A percentile compares a stretch with the other conserved stretches of the same genome.
These are phyloP conservation scores for Xylaria bambusicola DNA, from an alignment of 495 filamentous ascomycete genomes.

Conservation along the genomic window DNA sequence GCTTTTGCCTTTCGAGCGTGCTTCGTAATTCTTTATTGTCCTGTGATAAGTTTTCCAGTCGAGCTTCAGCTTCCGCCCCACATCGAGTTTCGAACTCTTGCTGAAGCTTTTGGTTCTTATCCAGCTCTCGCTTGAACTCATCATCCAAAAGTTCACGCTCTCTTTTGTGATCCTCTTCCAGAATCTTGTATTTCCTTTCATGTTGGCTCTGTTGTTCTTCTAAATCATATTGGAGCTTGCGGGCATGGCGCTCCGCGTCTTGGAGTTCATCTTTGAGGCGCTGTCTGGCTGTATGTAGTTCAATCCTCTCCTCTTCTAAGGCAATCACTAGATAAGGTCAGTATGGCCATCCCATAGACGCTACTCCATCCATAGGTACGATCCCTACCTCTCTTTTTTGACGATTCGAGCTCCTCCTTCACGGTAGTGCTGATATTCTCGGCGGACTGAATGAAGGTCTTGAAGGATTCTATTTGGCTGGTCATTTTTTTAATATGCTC, in stretches of 20 bases:
- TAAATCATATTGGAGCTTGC: slow-evolving; percentile 41
- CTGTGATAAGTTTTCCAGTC: slow-evolving; percentile 29
- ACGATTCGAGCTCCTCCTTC: slow-evolving; percentile 68
- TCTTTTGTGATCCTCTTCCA: slow-evolving; percentile 31
- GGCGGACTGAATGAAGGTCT: slow-evolving; percentile 61
- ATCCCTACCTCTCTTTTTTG: slow-evolving; percentile 73
- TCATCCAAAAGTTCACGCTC: slow-evolving; percentile 33
- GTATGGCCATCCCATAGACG: neutral
- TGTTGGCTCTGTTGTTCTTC: slow-evolving; percentile 38
- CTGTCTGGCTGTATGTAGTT: slow-evolving; percentile 58
- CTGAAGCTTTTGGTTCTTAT: slow-evolving; percentile 30
- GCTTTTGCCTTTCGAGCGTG: slow-evolving; percentile 29
- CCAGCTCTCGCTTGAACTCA: slow-evolving; percentile 39
- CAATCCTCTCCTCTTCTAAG: slow-evolving; percentile 61
- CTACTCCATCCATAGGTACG: neutral
- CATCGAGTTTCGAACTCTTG: slow-evolving; percentile 33
- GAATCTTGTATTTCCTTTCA: slow-evolving; percentile 24
- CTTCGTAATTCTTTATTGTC: slow-evolving; percentile 35
- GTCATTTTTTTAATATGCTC: slow-evolving; percentile 75
- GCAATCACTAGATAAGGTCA: slow-evolving; percentile 58
- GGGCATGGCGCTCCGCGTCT: slow-evolving; percentile 47
- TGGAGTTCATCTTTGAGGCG: slow-evolving; percentile 62
- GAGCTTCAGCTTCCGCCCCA: slow-evolving; percentile 30
- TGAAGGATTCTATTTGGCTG: slow-evolving; percentile 58
- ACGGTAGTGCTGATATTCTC: slow-evolving; percentile 61